Evolutionary conservation across 2,329 filamentous ascomycete genomes (phyloP).

Genomic region (Penicillium sp.): DNA sequence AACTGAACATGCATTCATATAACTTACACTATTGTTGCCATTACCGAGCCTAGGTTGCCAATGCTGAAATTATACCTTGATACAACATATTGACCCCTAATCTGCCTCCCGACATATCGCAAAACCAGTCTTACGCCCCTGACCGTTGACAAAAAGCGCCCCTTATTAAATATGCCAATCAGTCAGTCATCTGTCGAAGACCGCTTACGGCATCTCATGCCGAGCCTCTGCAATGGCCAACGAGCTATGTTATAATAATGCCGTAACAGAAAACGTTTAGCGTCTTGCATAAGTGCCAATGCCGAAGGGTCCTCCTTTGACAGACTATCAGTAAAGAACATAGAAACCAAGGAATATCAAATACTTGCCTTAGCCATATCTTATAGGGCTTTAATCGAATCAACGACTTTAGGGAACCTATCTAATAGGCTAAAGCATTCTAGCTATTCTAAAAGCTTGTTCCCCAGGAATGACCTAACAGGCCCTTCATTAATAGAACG

Average conservation of each 20-base stretch:
- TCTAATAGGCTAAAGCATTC: constrained; percentile 32
- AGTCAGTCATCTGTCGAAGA: too few relatives aligned
- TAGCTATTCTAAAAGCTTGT: constrained; percentile 32
- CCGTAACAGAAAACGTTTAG: constrained; percentile 16
- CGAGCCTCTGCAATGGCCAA: constrained; percentile 22
- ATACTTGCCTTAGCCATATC: constrained; percentile 1
- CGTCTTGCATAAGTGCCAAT: constrained; percentile 10
- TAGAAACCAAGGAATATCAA: background rate
- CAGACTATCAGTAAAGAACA: background rate
- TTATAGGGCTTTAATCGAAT: constrained; percentile 16
- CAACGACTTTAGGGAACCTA: constrained; percentile 18
- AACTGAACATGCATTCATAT: too few relatives aligned
- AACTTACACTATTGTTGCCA: too few relatives aligned
- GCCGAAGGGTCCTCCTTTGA: background rate
- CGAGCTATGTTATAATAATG: constrained; percentile 11
- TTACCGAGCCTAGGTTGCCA: too few relatives aligned
- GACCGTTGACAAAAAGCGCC: too few relatives aligned
- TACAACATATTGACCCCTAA: too few relatives aligned
- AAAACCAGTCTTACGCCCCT: too few relatives aligned
- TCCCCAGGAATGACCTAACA: constrained; percentile 24
- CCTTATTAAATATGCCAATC: too few relatives aligned
- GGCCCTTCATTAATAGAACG: constrained; percentile 5
- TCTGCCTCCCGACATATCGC: too few relatives aligned
- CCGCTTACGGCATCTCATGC: too few relatives aligned
- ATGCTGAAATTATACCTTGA: too few relatives aligned